Base-by-base conservation (phyloP, 2,329 filamentous ascomycete species). In the Penicillium freii region DNA sequence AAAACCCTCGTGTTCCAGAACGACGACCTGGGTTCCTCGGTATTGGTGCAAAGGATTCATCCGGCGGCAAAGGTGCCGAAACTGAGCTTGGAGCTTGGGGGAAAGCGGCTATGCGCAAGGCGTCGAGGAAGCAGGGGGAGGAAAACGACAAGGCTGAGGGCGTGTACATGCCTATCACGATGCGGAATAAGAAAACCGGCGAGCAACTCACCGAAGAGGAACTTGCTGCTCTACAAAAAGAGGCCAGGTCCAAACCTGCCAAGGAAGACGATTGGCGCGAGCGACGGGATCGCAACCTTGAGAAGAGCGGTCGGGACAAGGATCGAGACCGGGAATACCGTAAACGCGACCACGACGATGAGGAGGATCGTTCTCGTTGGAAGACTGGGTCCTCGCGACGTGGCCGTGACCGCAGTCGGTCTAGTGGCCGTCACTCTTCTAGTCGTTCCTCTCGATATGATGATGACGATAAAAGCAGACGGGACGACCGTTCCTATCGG, bases 61-160 rank as follows among this genome's bases (percentile, higher is more conserved):
- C 81, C 5, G 81, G 81, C 1, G 78, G 81, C 3, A 75, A 74
- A 57, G 73, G 73, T 7, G 74, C 75, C 17, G 86, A 89, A 23
- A 82, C 90, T 60, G 90, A 95, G 65, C 77, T 95, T 19, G 91
- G 90, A 1, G 87, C 85, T 1, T 95, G 90, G 90, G 88, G 92
- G 13, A 90, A 89, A 61, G 75, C 78, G 10, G 79, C 81, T 15
- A 81, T 80, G 74, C 77, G 78, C 52, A 79, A 80, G 52, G 79
- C 78, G 58, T 85, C 84, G 54, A 82, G 83, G 56, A 83, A 84
- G 67, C 80, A 80, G 57, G 80, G 78, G 33, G 82, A 81, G 60
- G 74, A 80, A 48, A 74, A 75, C 63, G 66, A 74, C 68, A 71
- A 67, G 39, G 69, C 71, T 1, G 74, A 79, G 44, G 78, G 80